phyloP scores from a whole-genome alignment of 768 basidiomycete genomes.

The Boletus sp. region DNA sequence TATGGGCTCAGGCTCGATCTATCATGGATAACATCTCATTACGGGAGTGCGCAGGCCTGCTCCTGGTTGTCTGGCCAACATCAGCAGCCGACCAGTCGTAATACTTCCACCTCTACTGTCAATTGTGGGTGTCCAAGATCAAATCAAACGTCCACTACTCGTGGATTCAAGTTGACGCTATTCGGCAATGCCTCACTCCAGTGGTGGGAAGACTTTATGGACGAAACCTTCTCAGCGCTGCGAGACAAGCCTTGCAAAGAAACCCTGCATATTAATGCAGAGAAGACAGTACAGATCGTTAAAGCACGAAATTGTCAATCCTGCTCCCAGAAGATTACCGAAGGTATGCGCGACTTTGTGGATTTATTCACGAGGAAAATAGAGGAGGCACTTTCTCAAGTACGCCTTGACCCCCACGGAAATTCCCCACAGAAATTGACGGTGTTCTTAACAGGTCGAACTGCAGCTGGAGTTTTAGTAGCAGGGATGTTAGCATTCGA shows the following conservation, averaged over 20 bases:
- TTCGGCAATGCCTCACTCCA: background rate
- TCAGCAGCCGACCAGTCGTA: too few species aligned
- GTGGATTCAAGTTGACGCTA: background rate
- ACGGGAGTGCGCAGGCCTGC: background rate
- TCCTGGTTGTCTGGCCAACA: background rate
- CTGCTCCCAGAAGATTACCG: slow-evolving; percentile 3
- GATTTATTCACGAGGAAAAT: slow-evolving; percentile 11
- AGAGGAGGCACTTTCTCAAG: slow-evolving; percentile 10
- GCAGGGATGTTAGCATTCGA: too few species aligned
- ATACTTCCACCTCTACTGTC: too few species aligned
- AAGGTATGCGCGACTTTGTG: slow-evolving; percentile 15
- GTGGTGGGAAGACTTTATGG: background rate
- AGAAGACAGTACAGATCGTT: background rate
- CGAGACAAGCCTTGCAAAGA: background rate
- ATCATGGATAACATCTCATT: slow-evolving; percentile 12
- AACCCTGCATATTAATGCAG: background rate
- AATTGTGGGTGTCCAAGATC: background rate
- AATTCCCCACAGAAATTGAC: background rate
- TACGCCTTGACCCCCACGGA: background rate
- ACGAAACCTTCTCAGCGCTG: background rate
- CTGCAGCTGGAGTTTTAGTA: slow-evolving; percentile 5
- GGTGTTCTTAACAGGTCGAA: slow-evolving; percentile 2
- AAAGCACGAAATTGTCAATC: background rate
- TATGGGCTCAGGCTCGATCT: background rate
- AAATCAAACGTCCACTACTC: background rate